Conservation (phyloP, 2,329 filamentous ascomycete genomes). For the Aotearoamyces nothofagi region DNA sequence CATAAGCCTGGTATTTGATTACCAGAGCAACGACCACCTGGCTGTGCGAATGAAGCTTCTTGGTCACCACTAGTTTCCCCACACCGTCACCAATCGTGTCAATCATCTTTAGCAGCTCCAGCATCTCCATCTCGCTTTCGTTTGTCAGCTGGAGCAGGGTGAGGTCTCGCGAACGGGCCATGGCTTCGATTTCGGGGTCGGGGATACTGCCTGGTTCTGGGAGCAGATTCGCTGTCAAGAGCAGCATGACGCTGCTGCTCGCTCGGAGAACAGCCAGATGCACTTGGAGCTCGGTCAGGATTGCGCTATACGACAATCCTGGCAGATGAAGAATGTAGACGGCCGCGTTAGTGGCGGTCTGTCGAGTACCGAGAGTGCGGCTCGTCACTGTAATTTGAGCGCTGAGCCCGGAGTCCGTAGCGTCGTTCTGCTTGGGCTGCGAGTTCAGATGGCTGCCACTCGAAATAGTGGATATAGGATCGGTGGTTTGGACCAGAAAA, state of each 20-base stretch:
- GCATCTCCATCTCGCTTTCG: slow-evolving; percentile 15
- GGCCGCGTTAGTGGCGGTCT: slow-evolving; percentile 18
- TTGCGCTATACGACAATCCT: slow-evolving; percentile 8
- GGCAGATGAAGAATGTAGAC: slow-evolving; percentile 21
- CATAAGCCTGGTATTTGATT: too few relatives aligned
- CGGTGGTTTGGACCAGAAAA: slow-evolving; percentile 15
- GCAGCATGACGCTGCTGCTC: slow-evolving; percentile 13
- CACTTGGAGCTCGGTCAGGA: slow-evolving; percentile 17
- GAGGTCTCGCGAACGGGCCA: slow-evolving; percentile 17
- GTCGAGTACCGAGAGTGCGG: slow-evolving; percentile 11
- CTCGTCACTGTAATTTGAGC: slow-evolving; percentile 9
- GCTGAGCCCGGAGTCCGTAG: too few relatives aligned
- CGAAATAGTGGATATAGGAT: slow-evolving; percentile 1
- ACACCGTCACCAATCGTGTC: slow-evolving; percentile 13
- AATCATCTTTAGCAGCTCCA: slow-evolving; percentile 17
- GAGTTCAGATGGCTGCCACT: too few relatives aligned
- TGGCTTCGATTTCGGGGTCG: slow-evolving; percentile 10
- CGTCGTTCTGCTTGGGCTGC: too few relatives aligned
- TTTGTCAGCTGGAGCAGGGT: slow-evolving; percentile 17
- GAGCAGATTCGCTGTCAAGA: slow-evolving; percentile 16
- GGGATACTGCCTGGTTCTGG: slow-evolving; percentile 10
- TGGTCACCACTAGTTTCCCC: slow-evolving; percentile 13
- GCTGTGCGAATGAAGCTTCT: slow-evolving; percentile 11
- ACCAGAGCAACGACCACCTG: too few relatives aligned
- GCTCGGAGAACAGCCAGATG: slow-evolving; percentile 19